Evolutionary conservation across 2,329 filamentous ascomycete species (phyloP), one percentile per base, ranked within the genome.

Genomic region (Cordyceps cateniannulata): DNA sequence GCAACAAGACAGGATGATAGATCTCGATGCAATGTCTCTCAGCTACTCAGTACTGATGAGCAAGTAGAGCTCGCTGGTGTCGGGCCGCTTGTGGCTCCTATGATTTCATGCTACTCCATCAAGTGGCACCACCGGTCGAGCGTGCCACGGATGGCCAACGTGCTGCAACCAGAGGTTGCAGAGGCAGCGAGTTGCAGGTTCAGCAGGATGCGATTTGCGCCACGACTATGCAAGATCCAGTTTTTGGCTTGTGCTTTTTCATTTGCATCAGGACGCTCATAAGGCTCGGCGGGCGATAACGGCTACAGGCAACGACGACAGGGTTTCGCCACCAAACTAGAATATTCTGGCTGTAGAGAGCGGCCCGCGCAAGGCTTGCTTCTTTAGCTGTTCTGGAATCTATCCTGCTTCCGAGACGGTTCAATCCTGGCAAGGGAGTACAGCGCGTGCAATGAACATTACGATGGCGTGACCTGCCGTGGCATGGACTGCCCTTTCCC

Each of bases 51-150:
- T n/a, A n/a, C 18, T 49, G 55, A 40, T 27, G 29, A 49, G 45
- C 32, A 20, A 42, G 44, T 18, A 27, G 27, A 32, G 14, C 12
- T n/a, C 20, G 27, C 42, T 56, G 42, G 27, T 48, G 45, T 45
- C 38, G 47, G 56, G 56, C 56, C 56, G 56, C 56, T 27, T n/a
- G 35, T 59, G 56, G 56, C 45, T 51, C 35, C 56, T 47, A 52
- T 59, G 57, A 59, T 52, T 59, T 52, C 58, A 53, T 48, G 40
- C 20, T 29, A 18, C 25, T 59, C 47, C 56, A 52, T 59, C 56
- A 25, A 59, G 56, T 59, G 56, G 56, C 47, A 48, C 56, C 56
- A n/a, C 18, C 25, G 40, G 8, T 42, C 38, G 14, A 42, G 20
- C 20, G 22, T 45, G 32, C 25, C 35, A 35, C 14, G 32, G 32